Base-by-base conservation (phyloP, 192 early-diverging fungal genomes). In the Entomortierella parvispora region DNA sequence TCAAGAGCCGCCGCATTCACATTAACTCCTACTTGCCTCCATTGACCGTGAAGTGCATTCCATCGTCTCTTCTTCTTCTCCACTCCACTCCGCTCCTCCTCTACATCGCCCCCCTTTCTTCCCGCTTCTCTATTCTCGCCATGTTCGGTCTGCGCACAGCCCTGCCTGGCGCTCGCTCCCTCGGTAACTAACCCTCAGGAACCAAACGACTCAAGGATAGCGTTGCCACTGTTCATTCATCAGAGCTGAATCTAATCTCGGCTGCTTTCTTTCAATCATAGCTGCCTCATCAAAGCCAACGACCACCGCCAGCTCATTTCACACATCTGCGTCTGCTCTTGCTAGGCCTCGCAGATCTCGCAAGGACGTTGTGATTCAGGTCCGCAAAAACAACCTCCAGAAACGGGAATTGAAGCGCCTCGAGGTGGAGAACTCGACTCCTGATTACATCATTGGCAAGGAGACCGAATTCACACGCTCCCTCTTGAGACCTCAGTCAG, bases 401-500 rank as follows among this genome's bases (percentile, higher is more conserved):
- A 79, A 67, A 32, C 68, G 69, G 59, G 66, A 67, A 29, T 51
- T 53, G 55, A 82, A 75, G 59, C 76, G 51, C 23, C 40, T 46
- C 14, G 66, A 79, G 40, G 62, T 65, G 50, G 71, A 75, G 34
- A 63, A 59, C 32, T 70, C 65, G 17, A 71, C 56, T 37, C 71
- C 76, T 33, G 58, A 79, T 55, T 69, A 66, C 23, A 75, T 82
- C 31, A 58, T 69, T 50, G 81, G 81, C 59, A 70, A 79, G 46
- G 50, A 71, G 26, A 80, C 81, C 12, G 62, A 65, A 33, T 82
- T 82, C 50, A 82, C 81, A 50, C 59, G 58, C 26, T 69, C 70
- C 1, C 58, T 82, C 26, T 51, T 82, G 22, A 61, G 62, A 32
- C 76, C 81, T 32, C 64, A 66, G 23, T 40, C 49, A 20, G 34